phyloP scores from a whole-genome alignment of 169 alveolate genomes.

The Plasmodium ovale region DNA sequence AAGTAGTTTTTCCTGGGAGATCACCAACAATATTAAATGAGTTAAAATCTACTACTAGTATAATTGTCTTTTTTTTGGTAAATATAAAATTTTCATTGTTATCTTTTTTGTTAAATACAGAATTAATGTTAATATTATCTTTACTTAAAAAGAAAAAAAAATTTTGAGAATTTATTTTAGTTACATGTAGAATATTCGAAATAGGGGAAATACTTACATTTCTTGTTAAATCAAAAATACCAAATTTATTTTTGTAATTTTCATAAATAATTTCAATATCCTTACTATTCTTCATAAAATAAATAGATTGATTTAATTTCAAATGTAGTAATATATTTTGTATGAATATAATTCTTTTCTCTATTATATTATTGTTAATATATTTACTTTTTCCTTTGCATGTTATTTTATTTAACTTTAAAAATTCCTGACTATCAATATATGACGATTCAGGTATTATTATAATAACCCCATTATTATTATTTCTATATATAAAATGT shows the following conservation, averaged over 20 bases:
- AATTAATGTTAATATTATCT: slow-evolving; percentile 38
- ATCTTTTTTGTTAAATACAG: slow-evolving; percentile 48
- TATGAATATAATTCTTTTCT: slow-evolving; percentile 34
- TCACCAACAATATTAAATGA: slow-evolving; percentile 31
- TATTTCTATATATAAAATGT: slow-evolving; percentile 49
- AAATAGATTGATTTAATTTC: slow-evolving; percentile 61
- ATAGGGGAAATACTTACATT: slow-evolving; percentile 39
- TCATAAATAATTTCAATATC: slow-evolving; percentile 57
- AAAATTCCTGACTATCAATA: slow-evolving; percentile 38
- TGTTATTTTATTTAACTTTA: slow-evolving; percentile 13
- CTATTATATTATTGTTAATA: slow-evolving; percentile 25
- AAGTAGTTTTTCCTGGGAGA: slow-evolving; percentile 22
- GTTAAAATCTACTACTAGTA: slow-evolving; percentile 40
- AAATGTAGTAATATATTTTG: slow-evolving; percentile 38
- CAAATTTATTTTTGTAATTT: slow-evolving; percentile 51
- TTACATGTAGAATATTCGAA: slow-evolving; percentile 8
- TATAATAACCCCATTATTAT: slow-evolving; percentile 41
- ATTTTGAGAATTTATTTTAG: slow-evolving; percentile 21
- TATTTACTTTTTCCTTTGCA: not conserved
- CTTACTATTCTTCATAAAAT: slow-evolving; percentile 41
- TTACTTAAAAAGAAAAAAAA: slow-evolving; percentile 47
- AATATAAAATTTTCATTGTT: slow-evolving; percentile 50
- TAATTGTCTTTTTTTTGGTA: slow-evolving; percentile 58
- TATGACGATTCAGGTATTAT: slow-evolving; percentile 39
- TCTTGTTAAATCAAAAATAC: slow-evolving; percentile 69